Evolutionary conservation across 176 grass and related monocot genomes (phyloP).

Genomic region (Phoenix dactylifera): DNA sequence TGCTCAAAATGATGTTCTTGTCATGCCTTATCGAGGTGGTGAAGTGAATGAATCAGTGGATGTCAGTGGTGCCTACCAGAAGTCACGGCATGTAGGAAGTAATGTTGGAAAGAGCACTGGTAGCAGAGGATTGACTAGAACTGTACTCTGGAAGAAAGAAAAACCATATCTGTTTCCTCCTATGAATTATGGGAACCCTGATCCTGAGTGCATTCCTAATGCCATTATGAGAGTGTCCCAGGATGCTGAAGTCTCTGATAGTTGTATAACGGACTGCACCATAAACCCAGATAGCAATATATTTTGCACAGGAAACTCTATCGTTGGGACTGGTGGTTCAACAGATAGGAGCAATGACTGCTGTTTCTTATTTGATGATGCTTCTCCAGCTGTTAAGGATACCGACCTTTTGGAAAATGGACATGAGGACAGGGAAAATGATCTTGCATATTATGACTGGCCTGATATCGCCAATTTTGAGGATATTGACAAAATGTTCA

Average conservation of each 20-base stretch:
- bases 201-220: constrained; percentile 24
- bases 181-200: constrained; percentile 17
- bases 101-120: constrained; percentile 9
- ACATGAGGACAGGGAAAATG: constrained; percentile 48
- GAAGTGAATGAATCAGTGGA: constrained; percentile 17
- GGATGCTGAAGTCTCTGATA: constrained; percentile 12
- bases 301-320: constrained; percentile 18
- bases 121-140: constrained; percentile 3
- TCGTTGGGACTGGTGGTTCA: constrained; percentile 30
- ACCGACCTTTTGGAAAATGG: constrained; percentile 21
- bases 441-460: constrained; percentile 83
- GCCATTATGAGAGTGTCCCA: constrained; percentile 19
- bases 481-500: constrained; percentile 86
- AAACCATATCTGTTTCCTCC: constrained; percentile 12
- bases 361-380: constrained; percentile 31
- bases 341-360: constrained; percentile 29
- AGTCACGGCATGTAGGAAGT: constrained; percentile 28
- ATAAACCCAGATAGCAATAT: constrained; percentile 12
- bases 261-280: constrained; percentile 23
- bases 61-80: constrained; percentile 26
- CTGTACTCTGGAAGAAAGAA: constrained; percentile 17
- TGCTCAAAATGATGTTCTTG: constrained; percentile 20
- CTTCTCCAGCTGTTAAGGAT: constrained; percentile 33
- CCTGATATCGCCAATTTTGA: constrained; percentile 81
- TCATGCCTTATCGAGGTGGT: neutral